Percentiles rank a stretch among this genome's conserved stretches.
These are phyloP conservation scores for Diaporthe eres DNA, from an alignment of 2,329 filamentous ascomycete genomes.

Conservation along the genomic window DNA sequence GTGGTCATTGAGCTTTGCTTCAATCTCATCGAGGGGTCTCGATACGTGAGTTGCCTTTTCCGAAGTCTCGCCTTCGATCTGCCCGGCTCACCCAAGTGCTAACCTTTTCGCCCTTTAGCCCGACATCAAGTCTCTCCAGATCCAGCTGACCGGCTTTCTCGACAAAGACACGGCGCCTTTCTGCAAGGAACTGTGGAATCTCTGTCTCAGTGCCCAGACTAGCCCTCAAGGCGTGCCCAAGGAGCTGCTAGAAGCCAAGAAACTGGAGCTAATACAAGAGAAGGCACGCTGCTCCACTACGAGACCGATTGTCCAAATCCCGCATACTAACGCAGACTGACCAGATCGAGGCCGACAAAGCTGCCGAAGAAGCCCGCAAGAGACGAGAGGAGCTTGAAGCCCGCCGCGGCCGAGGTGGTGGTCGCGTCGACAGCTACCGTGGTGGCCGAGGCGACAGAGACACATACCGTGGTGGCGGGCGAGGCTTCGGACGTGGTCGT, in stretches of 20 bases:
- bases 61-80: background rate
- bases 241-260: conserved; percentile 95
- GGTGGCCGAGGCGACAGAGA: conserved; percentile 68
- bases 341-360: conserved; percentile 86
- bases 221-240: conserved; percentile 94
- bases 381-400: conserved; percentile 79
- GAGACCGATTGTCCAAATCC: background rate
- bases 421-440: conserved; percentile 66
- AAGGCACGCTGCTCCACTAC: conserved; percentile 72
- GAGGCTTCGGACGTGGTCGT: conserved; percentile 60
- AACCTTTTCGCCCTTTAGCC: conserved; percentile 71
- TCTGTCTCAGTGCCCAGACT: conserved; percentile 90
- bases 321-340: conserved; percentile 32
- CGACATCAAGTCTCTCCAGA: conserved; percentile 95
- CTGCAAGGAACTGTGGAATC: conserved; percentile 93
- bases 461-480: conserved; percentile 57
- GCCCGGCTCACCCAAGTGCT: conserved; percentile 29
- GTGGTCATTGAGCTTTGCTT: conserved; percentile 91
- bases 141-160: conserved; percentile 93
- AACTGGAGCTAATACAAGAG: conserved; percentile 92
- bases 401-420: conserved; percentile 65
- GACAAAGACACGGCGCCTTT: conserved; percentile 92
- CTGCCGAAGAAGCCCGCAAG: conserved; percentile 80
- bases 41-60: conserved; percentile 74
- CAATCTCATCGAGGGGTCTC: conserved; percentile 78